A percentile compares a stretch with the other conserved stretches of the same genome.
Evolutionary conservation across 1,139 yeast species (phyloP).

Genomic region (Hansenula lynferdii): DNA sequence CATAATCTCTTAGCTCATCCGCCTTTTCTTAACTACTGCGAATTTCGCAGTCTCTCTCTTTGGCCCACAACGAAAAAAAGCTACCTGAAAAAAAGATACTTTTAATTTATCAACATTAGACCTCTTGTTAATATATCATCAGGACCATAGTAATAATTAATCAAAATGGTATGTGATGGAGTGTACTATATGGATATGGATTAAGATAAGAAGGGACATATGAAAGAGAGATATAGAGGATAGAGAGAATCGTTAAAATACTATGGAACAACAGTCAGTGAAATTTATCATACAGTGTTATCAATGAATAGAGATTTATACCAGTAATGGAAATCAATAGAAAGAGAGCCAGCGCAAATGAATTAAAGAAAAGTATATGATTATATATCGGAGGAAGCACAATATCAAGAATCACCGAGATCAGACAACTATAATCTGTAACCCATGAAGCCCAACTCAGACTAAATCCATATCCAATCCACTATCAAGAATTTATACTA

Average conservation of each 20-base stretch:
- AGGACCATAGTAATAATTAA: not conserved
- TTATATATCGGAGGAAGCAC: no score
- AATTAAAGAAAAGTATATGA: no score
- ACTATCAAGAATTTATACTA: slow-evolving; percentile 8
- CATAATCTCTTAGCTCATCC: slow-evolving; percentile 1
- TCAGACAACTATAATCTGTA: no score
- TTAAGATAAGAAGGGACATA: not conserved
- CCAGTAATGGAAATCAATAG: no score
- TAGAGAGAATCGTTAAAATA: no score
- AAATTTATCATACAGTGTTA: no score
- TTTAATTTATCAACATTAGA: not conserved
- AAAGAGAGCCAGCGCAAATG: no score
- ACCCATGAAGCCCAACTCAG: no score
- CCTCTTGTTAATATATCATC: not conserved
- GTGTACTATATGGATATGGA: not conserved
- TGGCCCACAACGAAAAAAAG: not conserved
- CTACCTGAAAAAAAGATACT: not conserved
- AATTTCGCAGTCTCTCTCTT: no score
- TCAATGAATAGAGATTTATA: no score
- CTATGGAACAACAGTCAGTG: no score
- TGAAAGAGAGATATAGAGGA: not conserved
- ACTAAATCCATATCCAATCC: not conserved
- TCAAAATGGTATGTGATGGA: slow-evolving; percentile 7
- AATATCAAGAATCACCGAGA: no score
- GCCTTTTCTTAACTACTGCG: not conserved